Evolutionary conservation across 306 rosid species (phyloP), one percentile per base, ranked within the genome.

Genomic region (Cucurbita argyrosperma): DNA sequence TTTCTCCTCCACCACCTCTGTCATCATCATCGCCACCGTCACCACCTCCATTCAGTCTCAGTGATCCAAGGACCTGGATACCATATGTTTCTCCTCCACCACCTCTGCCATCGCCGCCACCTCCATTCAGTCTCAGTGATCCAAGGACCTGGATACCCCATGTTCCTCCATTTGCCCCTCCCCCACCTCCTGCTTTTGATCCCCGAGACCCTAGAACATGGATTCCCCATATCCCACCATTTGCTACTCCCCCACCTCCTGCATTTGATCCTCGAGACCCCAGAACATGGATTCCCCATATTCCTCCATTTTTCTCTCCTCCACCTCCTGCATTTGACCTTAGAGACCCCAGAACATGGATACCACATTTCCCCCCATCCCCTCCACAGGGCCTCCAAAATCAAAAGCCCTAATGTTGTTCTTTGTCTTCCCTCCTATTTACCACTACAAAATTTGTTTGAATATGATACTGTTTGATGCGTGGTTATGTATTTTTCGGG

Each of bases 201-300:
- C 71, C 83, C 10, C 53, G 79, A 64, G 86, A 88, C 76, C 89
- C 92, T 11, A 81, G 57, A 76, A 88, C 89, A 11, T 88, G 92
- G 89, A 77, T 83, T 53, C 88, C 92, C 15, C 63, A 68, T 64
- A 7, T 72, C 77, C 80, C 88, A 74, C 82, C 84, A n/a, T 72
- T 83, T n/a, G 72, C 87, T 74, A 81, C 83, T 23, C 37, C 83
- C 14, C 84, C 81, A 7, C 86, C 78, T 46, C 84, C 85, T 58
- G 55, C 77, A 46, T 86, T 86, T 67, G 76, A 81, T 68, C 75
- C 82, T 10, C 56, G 81, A 65, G 88, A 88, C 72, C 89, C 92
- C 43, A 82, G 58, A 76, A 85, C 89, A 38, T 88, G 92, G 92
- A 80, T 83, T 55, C 88, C 92, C 37, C 62, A 57, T 58, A 10